Evolutionary conservation across 2,329 filamentous ascomycete genomes (phyloP).

Genomic region (Pseudogymnoascus sp.): DNA sequence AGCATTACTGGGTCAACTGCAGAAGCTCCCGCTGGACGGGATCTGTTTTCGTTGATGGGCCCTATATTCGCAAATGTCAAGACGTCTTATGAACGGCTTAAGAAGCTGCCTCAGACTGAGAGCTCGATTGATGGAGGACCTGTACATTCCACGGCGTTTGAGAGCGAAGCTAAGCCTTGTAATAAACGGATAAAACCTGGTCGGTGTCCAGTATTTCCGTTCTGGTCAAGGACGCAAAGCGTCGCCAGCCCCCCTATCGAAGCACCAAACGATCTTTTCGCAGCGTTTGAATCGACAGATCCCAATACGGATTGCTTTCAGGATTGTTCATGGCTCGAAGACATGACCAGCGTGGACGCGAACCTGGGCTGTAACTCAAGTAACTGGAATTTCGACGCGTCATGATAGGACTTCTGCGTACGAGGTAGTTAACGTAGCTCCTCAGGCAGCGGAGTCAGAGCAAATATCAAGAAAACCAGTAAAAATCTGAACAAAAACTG

Average conservation of each 20-base stretch:
- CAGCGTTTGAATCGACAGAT: background rate
- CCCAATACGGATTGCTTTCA: background rate
- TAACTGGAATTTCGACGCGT: background rate
- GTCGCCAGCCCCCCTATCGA: background rate
- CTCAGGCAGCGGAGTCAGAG: background rate
- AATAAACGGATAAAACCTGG: background rate
- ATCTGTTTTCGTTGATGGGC: background rate
- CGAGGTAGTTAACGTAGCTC: background rate
- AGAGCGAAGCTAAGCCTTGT: background rate
- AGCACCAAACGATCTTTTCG: background rate
- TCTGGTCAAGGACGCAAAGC: background rate
- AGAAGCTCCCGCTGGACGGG: background rate
- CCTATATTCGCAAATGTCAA: conserved; percentile 1
- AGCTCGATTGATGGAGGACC: background rate
- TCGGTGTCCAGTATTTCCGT: background rate
- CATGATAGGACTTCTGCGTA: background rate
- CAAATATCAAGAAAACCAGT: background rate
- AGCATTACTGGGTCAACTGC: background rate
- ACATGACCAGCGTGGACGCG: background rate
- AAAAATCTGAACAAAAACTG: background rate
- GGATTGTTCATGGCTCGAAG: background rate
- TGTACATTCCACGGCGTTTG: background rate
- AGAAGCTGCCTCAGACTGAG: background rate
- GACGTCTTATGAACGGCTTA: background rate
- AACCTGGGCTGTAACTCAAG: background rate